Evolutionary conservation across 2,329 filamentous ascomycete genomes (phyloP).

Genomic region (Stachybotrys chlorohalonatus): DNA sequence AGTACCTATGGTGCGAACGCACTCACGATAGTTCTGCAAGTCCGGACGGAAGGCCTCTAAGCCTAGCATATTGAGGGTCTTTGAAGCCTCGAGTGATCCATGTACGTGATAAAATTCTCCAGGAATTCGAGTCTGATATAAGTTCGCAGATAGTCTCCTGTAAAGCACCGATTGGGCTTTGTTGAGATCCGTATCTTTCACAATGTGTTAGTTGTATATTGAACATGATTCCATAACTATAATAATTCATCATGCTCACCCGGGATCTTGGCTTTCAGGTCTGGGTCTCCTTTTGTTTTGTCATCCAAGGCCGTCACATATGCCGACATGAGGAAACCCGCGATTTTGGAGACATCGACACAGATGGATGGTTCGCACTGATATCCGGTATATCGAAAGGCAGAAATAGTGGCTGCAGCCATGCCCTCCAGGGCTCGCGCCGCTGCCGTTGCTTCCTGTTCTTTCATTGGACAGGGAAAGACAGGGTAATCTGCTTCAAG

Average conservation of each 20-base stretch:
- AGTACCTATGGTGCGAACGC: slow-evolving; percentile 15
- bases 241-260: not conserved
- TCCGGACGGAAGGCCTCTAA: slow-evolving; percentile 7
- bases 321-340: not conserved
- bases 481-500: not conserved
- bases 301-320: not conserved
- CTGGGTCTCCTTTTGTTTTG: not conserved
- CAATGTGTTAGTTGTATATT: not conserved
- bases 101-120: slow-evolving; percentile 25
- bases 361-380: not conserved
- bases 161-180: not conserved
- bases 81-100: slow-evolving; percentile 19
- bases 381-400: not conserved
- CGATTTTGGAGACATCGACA: not conserved
- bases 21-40: slow-evolving; percentile 1
- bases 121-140: slow-evolving; percentile 21
- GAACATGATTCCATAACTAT: too few relatives aligned
- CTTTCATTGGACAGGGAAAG: slow-evolving; percentile 1
- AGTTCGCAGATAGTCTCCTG: slow-evolving; percentile 10
- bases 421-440: not conserved
- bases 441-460: not conserved
- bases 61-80: slow-evolving; percentile 21
- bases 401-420: not conserved
- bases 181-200: not conserved
- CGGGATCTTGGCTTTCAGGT: not conserved